phyloP scores from a whole-genome alignment of 225 moss, liverwort and hornwort species.

The Antitrichia curtipendula region DNA sequence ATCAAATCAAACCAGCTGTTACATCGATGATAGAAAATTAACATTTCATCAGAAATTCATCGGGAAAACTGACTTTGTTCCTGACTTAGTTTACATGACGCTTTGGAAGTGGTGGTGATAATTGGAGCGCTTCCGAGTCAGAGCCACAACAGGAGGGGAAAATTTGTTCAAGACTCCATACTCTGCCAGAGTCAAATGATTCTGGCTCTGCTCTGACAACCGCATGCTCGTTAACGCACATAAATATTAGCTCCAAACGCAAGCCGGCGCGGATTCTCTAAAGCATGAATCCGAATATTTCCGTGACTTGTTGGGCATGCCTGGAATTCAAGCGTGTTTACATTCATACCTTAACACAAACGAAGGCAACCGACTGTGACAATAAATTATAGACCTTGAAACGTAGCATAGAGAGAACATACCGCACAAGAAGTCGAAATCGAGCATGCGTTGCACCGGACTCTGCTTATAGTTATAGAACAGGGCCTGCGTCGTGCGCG shows the following conservation, averaged over 20 bases:
- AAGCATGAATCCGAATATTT: background rate
- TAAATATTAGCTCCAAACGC: background rate
- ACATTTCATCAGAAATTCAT: background rate
- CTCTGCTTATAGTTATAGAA: conserved; percentile 95
- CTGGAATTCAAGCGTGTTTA: background rate
- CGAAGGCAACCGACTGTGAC: background rate
- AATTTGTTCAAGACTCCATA: background rate
- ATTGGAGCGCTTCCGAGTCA: background rate
- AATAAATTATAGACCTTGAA: background rate
- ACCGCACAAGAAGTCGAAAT: conserved; percentile 79
- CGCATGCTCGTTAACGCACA: background rate
- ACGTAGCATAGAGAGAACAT: background rate
- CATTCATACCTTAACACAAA: background rate
- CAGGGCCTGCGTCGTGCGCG: conserved; percentile 75
- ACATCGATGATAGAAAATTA: background rate
- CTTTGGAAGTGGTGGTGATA: background rate
- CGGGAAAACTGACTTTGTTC: background rate
- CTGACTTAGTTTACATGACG: background rate
- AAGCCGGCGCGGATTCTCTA: background rate
- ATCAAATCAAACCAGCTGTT: background rate
- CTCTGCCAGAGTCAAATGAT: background rate
- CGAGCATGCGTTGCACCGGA: conserved; percentile 60
- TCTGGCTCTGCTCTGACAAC: background rate
- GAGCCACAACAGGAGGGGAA: background rate
- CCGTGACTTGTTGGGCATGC: background rate